Conservation (phyloP, 495 filamentous ascomycete species). For the Lophium mytilinum region DNA sequence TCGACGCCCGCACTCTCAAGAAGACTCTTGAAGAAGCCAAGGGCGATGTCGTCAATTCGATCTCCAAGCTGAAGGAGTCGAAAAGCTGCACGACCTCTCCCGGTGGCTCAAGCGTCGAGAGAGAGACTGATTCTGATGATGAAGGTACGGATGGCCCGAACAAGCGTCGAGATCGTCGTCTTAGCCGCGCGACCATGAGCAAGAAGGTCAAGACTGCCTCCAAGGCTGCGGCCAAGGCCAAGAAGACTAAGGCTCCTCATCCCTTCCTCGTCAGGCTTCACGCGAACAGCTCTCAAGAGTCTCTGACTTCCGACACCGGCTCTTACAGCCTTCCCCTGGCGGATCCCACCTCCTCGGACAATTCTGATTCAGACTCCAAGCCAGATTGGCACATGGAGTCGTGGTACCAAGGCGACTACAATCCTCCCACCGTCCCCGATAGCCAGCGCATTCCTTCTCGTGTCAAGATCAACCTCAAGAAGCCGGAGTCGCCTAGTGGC, state of each 20-base stretch:
- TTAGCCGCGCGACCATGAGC: constrained; percentile 30
- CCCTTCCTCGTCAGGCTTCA: too few relatives aligned
- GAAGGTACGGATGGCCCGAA: constrained; percentile 37
- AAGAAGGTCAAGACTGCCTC: neutral
- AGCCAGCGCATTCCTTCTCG: neutral
- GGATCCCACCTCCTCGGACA: too few relatives aligned
- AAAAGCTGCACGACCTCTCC: constrained; percentile 32
- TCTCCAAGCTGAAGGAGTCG: constrained; percentile 47
- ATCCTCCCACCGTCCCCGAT: neutral
- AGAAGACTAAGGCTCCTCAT: neutral
- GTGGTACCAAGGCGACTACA: neutral
- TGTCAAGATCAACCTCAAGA: constrained; percentile 1
- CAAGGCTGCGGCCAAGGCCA: neutral
- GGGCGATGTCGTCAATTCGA: constrained; percentile 53
- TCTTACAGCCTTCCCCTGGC: neutral
- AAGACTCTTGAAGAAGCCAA: constrained; percentile 52
- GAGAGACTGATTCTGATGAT: constrained; percentile 42
- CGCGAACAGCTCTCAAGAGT: neutral
- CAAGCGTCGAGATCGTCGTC: constrained; percentile 42
- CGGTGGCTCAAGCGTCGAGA: constrained; percentile 40
- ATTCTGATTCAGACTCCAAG: neutral
- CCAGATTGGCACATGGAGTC: neutral
- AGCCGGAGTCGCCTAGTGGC: neutral
- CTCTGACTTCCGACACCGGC: neutral
- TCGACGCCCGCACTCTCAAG: constrained; percentile 46